Base-by-base conservation (phyloP, 2,329 filamentous ascomycete species). In the Penicillium sp. region DNA sequence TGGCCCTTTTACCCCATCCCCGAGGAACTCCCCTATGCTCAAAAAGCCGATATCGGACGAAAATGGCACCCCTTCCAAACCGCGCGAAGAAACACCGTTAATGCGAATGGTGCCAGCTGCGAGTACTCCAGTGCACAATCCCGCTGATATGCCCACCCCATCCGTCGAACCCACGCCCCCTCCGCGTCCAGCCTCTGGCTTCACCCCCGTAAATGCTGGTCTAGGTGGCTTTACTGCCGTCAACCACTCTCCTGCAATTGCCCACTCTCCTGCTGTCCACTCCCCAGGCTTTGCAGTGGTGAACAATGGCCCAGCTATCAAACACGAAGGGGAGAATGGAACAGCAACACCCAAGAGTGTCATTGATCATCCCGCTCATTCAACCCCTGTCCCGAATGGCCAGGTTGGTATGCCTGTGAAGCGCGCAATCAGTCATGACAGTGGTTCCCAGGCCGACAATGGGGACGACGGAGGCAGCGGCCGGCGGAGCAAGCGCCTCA, bases 401-500 rank as follows among this genome's bases (percentile, higher is more conserved):
- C 71, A 80, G 56, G 73, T 74, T 1, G 73, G 77, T 18, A 85
- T 85, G 54, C 79, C 84, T 2, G 75, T 94, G 51, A 97, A 97
- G 77, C 85, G 93, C 54, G 89, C 91, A 55, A 79, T 90, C 51
- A 90, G 87, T 65, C 81, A 78, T 54, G 81, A 83, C 29, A 80
- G 72, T 47, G 69, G 69, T 29, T 77, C 75, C 3, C 77, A 78
- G 33, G 69, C 67, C 0, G 72, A 77, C 7, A 73, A 74, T 54
- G 72, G 72, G 11, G 87, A 91, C 51, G 88, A 91, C 48, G 79
- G 78, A 62, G 84, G 84, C 45, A 82, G 78, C 58, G 90, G 89
- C 61, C 85, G 94, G 59, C 87, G 93, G 55, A 97, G 92, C 74
- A 99, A 99, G 77, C 86, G 94, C 42, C 81, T 96, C 12, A 96